Conservation (phyloP, 345 rosid genomes). For the Anacardium occidentale region DNA sequence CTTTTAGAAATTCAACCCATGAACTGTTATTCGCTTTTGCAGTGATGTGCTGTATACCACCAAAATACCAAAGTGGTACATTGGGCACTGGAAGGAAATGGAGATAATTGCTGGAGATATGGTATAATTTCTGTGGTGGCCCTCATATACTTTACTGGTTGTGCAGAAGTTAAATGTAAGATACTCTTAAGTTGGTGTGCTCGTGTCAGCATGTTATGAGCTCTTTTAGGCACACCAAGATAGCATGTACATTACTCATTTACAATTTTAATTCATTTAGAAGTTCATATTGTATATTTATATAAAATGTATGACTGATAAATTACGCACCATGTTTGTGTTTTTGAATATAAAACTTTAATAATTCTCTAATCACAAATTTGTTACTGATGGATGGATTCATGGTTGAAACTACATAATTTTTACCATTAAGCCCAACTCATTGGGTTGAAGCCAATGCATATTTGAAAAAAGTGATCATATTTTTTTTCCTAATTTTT, state of each 20-base stretch:
- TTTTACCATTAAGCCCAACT: too few species aligned
- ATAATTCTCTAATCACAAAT: neutral
- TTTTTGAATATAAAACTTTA: neutral
- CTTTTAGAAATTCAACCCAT: neutral
- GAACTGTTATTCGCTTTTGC: constrained; percentile 6
- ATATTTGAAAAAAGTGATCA: neutral
- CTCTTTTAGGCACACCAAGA: neutral
- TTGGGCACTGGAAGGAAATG: neutral
- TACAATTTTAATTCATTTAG: neutral
- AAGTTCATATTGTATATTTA: neutral
- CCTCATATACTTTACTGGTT: neutral
- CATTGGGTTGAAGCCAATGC: neutral
- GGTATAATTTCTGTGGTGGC: neutral
- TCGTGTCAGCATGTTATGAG: neutral
- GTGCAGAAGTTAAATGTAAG: neutral
- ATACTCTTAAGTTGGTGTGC: neutral
- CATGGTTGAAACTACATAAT: too few species aligned
- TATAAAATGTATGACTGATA: neutral
- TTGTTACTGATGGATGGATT: neutral
- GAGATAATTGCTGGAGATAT: neutral
- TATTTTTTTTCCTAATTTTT: neutral
- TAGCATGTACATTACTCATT: neutral
- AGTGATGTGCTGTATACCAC: constrained; percentile 3
- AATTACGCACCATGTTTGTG: neutral
- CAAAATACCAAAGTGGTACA: neutral